Conservation (phyloP, 345 rosid species). For the Noccaea bulbosa region DNA sequence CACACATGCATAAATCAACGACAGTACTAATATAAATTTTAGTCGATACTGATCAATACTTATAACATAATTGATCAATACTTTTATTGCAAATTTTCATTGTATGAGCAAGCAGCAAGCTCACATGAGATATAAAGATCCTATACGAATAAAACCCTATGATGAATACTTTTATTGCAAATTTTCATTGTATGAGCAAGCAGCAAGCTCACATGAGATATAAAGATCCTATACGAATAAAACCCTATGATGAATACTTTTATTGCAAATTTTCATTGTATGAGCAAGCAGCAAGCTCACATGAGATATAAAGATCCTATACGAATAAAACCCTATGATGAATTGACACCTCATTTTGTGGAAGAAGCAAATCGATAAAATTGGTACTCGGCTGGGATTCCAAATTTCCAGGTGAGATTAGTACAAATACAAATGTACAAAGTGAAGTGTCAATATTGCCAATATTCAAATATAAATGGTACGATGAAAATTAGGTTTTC, state of each 20-base stretch:
- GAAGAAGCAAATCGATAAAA: conserved; percentile 27
- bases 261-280: too few species aligned
- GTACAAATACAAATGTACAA: background rate
- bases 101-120: conserved; percentile 1
- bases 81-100: background rate
- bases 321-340: conserved; percentile 20
- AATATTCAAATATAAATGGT: conserved; percentile 23
- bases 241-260: too few species aligned
- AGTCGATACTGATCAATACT: too few species aligned
- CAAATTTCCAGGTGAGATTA: conserved; percentile 36
- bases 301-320: conserved; percentile 16
- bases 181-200: conserved; percentile 8
- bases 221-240: conserved; percentile 18
- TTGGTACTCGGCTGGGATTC: conserved; percentile 3
- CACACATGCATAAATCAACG: too few species aligned
- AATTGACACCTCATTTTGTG: conserved; percentile 20
- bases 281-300: too few species aligned
- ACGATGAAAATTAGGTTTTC: conserved; percentile 17
- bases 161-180: background rate
- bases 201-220: conserved; percentile 17
- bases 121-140: conserved; percentile 24
- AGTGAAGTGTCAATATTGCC: background rate
- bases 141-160: conserved; percentile 18
- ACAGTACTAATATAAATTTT: too few species aligned
- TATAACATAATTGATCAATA: too few species aligned